A percentile compares a stretch with the other conserved stretches of the same genome.
These are phyloP conservation scores for Metschnikowia peoriensis DNA, from an alignment of 805 yeast genomes.

Conservation along the genomic window DNA sequence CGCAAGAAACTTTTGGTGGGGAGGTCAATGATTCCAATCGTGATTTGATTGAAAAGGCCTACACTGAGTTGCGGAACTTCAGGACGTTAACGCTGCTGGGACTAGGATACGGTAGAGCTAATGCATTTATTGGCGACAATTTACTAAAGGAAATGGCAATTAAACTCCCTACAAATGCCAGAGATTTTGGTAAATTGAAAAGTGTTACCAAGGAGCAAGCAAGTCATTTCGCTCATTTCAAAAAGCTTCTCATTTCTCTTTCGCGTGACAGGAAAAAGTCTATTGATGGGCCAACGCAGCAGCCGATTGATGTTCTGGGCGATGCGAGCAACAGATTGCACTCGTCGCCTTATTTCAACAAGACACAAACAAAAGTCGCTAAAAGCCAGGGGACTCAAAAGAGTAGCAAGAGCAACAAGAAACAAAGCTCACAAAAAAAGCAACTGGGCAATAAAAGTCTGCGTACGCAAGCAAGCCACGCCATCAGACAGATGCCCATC, in stretches of 20 bases:
- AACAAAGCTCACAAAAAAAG: background rate
- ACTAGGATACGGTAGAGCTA: slow-evolving; percentile 29
- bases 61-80: slow-evolving; percentile 37
- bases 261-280: slow-evolving; percentile 30
- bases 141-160: slow-evolving; percentile 55
- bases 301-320: background rate
- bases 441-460: background rate
- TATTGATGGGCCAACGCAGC: background rate
- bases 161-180: slow-evolving; percentile 50
- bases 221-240: slow-evolving; percentile 39
- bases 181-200: slow-evolving; percentile 42
- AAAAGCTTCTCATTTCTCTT: slow-evolving; percentile 31
- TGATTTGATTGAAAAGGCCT: slow-evolving; percentile 28
- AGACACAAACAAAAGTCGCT: slow-evolving; percentile 1
- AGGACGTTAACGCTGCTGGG: slow-evolving; percentile 44
- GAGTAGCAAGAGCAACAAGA: background rate
- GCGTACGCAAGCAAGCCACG: background rate
- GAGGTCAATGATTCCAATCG: slow-evolving; percentile 18
- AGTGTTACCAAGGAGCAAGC: slow-evolving; percentile 33
- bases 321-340: background rate
- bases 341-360: slow-evolving; percentile 6
- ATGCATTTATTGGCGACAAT: slow-evolving; percentile 25
- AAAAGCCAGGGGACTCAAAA: background rate
- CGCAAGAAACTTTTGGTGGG: slow-evolving; percentile 18
- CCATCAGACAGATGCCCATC: slow-evolving; percentile 14